Evolutionary conservation across 2,329 filamentous ascomycete species (phyloP), one percentile per base, ranked within the genome.

Genomic region (Pezicula neosporulosa): DNA sequence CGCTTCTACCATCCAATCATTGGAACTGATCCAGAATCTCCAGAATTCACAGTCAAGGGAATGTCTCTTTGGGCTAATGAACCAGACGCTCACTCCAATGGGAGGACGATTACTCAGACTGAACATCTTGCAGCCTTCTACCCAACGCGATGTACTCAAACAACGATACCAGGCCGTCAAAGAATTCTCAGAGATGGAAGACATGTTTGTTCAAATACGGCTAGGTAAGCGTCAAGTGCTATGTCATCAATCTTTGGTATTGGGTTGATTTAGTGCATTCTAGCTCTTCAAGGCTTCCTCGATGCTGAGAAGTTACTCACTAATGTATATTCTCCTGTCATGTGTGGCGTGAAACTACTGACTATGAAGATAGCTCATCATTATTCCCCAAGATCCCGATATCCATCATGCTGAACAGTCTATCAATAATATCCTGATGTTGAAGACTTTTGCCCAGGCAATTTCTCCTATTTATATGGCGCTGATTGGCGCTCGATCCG

Each of bases 21-120:
- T 99, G 3, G 94, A 99, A 66, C 77, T 99, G 6, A 87, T 97
- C 24, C 90, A 96, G 62, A 99, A 97, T 58, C 65, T 92, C 0
- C 85, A 89, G 12, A 85, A 87, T 59, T 64, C 83, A 1, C 91
- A 87, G 58, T 96, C 91, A 0, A 89, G 85, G 56, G 83, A 93
- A 37, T 93, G 87, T 57, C 73, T 99, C 0, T 93, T 92, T 56
- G 92, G 92, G 0, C 69, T 97, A 0, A 71, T 99, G 43, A 95
- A 97, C 61, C 79, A 90, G 57, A 96, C 92, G 0, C 66, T 82
- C 18, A 97, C 94, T 0, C 87, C 89, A 0, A 97, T 97, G 90
- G 94, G 94, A 3, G 78, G 83, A 5, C 82, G 94, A 46, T 78
- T 96, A 56, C 78, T 99, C 24, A 81, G 90, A 50, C 91, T 85